Conservation (phyloP, 768 basidiomycete species). For the Lactarius hatsudake region DNA sequence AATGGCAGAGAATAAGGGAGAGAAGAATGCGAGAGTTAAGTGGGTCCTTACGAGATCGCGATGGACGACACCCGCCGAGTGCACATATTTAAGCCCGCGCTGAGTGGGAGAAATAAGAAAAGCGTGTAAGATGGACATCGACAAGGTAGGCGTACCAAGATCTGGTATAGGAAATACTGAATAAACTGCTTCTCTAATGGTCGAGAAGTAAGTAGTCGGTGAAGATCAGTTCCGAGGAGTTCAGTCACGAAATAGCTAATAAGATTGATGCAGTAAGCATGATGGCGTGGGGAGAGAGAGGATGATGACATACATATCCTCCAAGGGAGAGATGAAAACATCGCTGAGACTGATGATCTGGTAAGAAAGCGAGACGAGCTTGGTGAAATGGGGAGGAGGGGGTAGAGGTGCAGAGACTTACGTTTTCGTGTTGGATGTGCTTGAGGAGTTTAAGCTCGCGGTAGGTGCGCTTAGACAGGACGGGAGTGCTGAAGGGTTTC, state of each 20-base stretch:
- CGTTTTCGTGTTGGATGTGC: constrained; percentile 98
- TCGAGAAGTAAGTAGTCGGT: constrained; percentile 92
- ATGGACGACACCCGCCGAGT: constrained; percentile 98
- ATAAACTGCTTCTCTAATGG: constrained; percentile 99
- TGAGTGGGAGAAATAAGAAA: constrained; percentile 33
- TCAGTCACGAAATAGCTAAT: constrained; percentile 97
- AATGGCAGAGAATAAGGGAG: constrained; percentile 16
- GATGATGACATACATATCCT: constrained; percentile 73
- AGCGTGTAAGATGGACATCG: constrained; percentile 4
- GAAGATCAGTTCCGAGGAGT: constrained; percentile 95
- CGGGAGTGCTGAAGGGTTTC: constrained; percentile 99
- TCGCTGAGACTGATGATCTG: constrained; percentile 98
- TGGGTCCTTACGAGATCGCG: constrained; percentile 76
- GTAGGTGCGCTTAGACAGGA: constrained; percentile 96
- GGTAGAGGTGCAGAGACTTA: constrained; percentile 38
- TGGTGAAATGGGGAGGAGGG: constrained; percentile 8
- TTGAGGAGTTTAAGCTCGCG: constrained; percentile 97
- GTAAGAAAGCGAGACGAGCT: neutral
- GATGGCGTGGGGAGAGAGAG: neutral
- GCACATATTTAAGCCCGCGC: constrained; percentile 99
- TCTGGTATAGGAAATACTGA: constrained; percentile 99
- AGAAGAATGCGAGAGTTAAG: constrained; percentile 2
- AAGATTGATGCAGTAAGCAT: neutral
- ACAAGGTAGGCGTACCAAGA: constrained; percentile 59
- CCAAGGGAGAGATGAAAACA: constrained; percentile 99